Evolutionary conservation across 495 filamentous ascomycete genomes (phyloP).

Genomic region (Talaromyces thailandensis): DNA sequence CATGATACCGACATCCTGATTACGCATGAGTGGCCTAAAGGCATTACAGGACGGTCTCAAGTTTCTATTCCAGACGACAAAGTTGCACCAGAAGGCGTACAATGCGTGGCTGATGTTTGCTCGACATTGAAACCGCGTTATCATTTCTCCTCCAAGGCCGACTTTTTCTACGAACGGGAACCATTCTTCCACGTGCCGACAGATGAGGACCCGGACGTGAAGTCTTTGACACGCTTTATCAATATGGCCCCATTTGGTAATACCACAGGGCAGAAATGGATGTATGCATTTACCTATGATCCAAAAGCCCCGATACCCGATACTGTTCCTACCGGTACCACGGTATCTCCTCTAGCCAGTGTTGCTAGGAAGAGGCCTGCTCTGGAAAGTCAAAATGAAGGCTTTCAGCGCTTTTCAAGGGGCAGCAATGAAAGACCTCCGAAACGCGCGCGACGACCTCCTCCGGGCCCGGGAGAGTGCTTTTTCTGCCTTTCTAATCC

Average conservation of each 20-base stretch:
- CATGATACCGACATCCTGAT: conserved; percentile 76
- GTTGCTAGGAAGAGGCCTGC: conserved; percentile 49
- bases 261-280: conserved; percentile 63
- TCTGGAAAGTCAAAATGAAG: conserved; percentile 39
- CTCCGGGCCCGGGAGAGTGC: conserved; percentile 68
- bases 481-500: conserved; percentile 93
- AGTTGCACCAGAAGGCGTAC: conserved; percentile 29
- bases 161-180: conserved; percentile 78
- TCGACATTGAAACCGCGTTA: conserved; percentile 73
- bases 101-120: conserved; percentile 66
- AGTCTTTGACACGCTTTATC: conserved; percentile 74
- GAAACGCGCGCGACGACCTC: conserved; percentile 48
- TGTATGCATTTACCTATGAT: conserved; percentile 81
- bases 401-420: conserved; percentile 52
- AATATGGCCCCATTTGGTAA: conserved; percentile 74
- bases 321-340: conserved; percentile 56
- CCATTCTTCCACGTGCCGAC: conserved; percentile 72
- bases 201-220: conserved; percentile 40
- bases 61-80: conserved; percentile 34
- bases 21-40: conserved; percentile 75
- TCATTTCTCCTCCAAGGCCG: conserved; percentile 65
- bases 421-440: conserved; percentile 31
- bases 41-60: conserved; percentile 54
- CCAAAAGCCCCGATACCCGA: conserved; percentile 47
- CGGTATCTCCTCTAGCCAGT: conserved; percentile 58